Evolutionary conservation across 768 basidiomycete genomes (phyloP), one percentile per base, ranked within the genome.

Genomic region (Gyrodon lividus): DNA sequence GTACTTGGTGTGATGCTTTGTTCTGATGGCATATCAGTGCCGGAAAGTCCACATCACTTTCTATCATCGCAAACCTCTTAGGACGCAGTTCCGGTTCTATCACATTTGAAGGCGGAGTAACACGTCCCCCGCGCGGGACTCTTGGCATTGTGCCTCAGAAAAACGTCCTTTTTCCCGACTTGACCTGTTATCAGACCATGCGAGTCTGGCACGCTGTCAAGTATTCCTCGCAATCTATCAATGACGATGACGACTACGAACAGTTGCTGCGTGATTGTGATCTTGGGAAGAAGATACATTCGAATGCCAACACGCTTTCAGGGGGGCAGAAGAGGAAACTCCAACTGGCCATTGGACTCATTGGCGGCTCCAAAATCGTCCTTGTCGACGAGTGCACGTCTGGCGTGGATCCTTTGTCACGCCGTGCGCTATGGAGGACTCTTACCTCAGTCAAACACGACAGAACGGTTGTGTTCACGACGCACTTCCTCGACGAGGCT

Each of bases 311-410:
- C 46, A 84, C 81, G 1, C 74, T 92, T 31, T 84, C 82, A 42
- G 89, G 89, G 2, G 89, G 89, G 7, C 89, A 92, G 71, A 91
- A 90, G 71, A 67, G 89, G 60, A 91, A 91, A 68, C 70, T 92
- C 22, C 89, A 92, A 59, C 72, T 91, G n/a, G 89, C 89, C 0
- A 84, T 89, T 58, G 89, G 89, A 10, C 71, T 92, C 10, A 73
- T 89, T 22, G 87, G 87, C 5, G 87, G 88, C 2, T 89, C 87
- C 0, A 82, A 80, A 61, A 81, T 83, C 51, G 72, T 82, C 28
- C 72, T 82, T n/a, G 79, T 83, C 9, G 82, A 84, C 57, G 82
- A 84, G 64, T 86, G 84, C 61, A 90, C 88, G 2, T 89, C 86
- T 20, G 89, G 89, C 2, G 85, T 92, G 10, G 89, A 92, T 63